These are phyloP conservation scores for Vigna angularis DNA, from an alignment of 306 rosid genomes.

Conservation along the genomic window DNA sequence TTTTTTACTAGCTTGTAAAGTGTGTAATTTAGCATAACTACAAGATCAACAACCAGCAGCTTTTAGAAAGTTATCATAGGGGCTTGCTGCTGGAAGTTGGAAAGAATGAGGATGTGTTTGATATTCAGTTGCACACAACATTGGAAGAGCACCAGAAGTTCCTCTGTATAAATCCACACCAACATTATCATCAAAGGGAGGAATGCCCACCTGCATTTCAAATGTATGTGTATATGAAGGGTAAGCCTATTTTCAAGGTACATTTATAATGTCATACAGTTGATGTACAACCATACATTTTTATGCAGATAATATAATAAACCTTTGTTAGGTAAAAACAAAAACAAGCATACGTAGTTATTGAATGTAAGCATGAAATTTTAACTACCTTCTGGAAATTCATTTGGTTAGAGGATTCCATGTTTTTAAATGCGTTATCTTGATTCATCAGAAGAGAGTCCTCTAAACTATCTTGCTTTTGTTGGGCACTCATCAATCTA, in stretches of 20 bases:
- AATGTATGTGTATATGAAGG: not conserved
- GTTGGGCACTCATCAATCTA: constrained; percentile 62
- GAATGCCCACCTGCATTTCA: constrained; percentile 59
- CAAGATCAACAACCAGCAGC: constrained; percentile 88
- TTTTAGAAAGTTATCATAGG: constrained; percentile 86
- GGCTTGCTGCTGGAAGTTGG: constrained; percentile 85
- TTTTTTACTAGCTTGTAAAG: constrained; percentile 30
- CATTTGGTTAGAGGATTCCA: constrained; percentile 27
- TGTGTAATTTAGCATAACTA: constrained; percentile 21
- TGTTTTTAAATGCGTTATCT: constrained; percentile 48
- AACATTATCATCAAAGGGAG: constrained; percentile 46
- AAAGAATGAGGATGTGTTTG: constrained; percentile 60
- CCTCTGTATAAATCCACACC: constrained; percentile 44
- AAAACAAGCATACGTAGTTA: not conserved
- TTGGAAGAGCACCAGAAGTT: constrained; percentile 38
- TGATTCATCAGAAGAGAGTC: constrained; percentile 45
- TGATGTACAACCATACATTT: not conserved
- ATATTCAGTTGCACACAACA: constrained; percentile 56
- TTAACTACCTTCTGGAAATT: constrained; percentile 53
- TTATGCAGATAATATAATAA: not conserved
- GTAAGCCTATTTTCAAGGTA: no score
- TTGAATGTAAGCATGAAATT: constrained; percentile 29
- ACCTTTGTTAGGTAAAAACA: not conserved
- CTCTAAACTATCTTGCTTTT: constrained; percentile 49
- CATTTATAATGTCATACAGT: no score